Conservation (phyloP, 2,329 filamentous ascomycete species). For the Didymella lethalis region DNA sequence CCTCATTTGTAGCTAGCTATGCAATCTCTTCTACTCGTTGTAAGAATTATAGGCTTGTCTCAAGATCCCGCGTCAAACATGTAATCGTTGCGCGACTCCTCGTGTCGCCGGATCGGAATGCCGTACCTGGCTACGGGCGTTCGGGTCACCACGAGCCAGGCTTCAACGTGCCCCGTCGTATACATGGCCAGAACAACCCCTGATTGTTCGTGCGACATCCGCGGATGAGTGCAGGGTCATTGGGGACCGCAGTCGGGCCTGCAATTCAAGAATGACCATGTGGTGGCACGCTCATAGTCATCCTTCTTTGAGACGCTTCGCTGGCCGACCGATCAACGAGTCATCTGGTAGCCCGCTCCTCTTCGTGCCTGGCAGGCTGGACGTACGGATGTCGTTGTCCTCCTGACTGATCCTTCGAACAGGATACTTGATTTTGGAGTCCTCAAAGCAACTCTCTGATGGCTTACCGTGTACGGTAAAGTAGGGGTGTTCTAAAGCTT, state of each 20-base stretch:
- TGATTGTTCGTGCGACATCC: constrained; percentile 5
- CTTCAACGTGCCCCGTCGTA: not conserved
- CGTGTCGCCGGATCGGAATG: constrained; percentile 1
- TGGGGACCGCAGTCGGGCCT: constrained; percentile 1
- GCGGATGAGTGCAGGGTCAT: constrained; percentile 4
- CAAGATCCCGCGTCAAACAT: not conserved
- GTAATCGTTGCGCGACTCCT: not conserved
- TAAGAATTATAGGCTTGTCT: not conserved
- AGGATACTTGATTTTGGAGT: constrained; percentile 86
- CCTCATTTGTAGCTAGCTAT: not conserved
- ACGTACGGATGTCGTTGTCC: constrained; percentile 93
- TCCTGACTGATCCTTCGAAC: constrained; percentile 90
- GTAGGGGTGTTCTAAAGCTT: constrained; percentile 90
- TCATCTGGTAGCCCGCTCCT: constrained; percentile 86
- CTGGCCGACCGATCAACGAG: constrained; percentile 64
- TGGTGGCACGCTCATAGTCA: constrained; percentile 26
- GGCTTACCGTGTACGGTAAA: constrained; percentile 72
- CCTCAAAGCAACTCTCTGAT: constrained; percentile 87
- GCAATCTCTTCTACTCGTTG: not conserved
- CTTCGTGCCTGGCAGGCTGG: constrained; percentile 89
- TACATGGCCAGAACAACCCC: not conserved
- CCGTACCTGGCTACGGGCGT: not conserved
- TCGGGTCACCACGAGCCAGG: constrained; percentile 1
- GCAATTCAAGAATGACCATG: not conserved
- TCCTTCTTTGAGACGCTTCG: constrained; percentile 63